Evolutionary conservation across 2,329 filamentous ascomycete species (phyloP), one percentile per base, ranked within the genome.

Genomic region (Xylariales sp.): DNA sequence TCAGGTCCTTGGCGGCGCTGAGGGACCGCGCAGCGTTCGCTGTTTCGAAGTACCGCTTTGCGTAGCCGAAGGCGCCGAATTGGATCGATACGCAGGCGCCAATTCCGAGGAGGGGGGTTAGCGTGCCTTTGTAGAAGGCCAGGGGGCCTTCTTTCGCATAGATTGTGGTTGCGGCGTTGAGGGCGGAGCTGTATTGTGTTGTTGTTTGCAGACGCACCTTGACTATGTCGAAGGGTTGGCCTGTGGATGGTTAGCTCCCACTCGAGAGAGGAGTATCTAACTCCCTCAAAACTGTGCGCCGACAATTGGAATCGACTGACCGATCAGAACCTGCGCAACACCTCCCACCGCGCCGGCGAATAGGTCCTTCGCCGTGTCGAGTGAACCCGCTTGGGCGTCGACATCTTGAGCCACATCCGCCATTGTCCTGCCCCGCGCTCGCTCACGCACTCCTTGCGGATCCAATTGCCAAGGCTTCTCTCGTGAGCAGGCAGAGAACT

Each of bases 51-150:
- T 88, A 91, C 67, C 96, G 93, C 68, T 93, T 92, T 8, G 95
- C 94, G 77, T 92, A 91, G 85, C 97, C 94, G 86, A 98, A 99
- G 75, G 92, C 96, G 71, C 94, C 96, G 80, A 99, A 99, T 84
- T 99, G 96, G 75, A 99, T 91, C n/a, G 94, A 97, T 53, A 96
- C 94, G 80, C 96, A 99, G 74, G 96, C 96, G 74, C 96, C 96
- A 78, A 99, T 98, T 73, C 96, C 96, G 65, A 99, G 88, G 64
- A 99, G 86, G 0, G 96, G 96, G 5, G 96, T 98, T 64, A 99
- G 85, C 0, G 96, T 98, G 76, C 96, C 96, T 83, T 99, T 99
- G 89, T 79, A 99, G 85, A 99, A 99, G 65, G 96, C 96, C 12
- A 92, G 83, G 2, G 94, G 86, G 1, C 96, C 96, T 81, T 99